Conservation (phyloP, 768 basidiomycete species). For the Clitopilus hobsonii region DNA sequence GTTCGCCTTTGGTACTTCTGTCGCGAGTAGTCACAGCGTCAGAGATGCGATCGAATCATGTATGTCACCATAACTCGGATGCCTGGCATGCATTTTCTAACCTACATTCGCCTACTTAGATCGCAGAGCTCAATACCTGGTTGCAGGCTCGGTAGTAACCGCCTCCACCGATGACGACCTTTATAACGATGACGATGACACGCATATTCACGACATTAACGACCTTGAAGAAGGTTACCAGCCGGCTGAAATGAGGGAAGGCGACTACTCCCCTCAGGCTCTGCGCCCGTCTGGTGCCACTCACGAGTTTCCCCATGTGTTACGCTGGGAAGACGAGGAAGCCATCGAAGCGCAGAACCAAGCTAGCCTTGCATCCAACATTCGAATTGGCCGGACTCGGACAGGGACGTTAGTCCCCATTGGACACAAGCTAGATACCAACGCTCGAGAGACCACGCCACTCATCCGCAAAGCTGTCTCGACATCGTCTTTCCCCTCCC, state of each 20-base stretch:
- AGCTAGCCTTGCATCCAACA: neutral
- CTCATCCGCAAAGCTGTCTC: constrained; percentile 26
- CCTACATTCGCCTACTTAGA: constrained; percentile 33
- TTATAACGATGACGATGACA: constrained; percentile 26
- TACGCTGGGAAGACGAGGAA: constrained; percentile 12
- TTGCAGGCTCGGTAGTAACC: constrained; percentile 55
- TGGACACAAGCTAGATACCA: neutral
- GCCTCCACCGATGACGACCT: constrained; percentile 31
- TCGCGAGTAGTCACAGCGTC: constrained; percentile 43
- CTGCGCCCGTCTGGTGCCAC: constrained; percentile 6
- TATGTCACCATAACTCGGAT: constrained; percentile 21
- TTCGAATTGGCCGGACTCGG: neutral
- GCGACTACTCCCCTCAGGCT: constrained; percentile 2
- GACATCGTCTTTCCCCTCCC: neutral
- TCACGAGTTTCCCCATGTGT: neutral
- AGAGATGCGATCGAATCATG: constrained; percentile 59
- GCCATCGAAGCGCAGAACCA: neutral
- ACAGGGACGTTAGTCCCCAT: neutral
- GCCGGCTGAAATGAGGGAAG: neutral
- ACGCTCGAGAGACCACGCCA: constrained; percentile 14
- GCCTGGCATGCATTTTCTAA: constrained; percentile 2
- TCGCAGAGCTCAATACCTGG: constrained; percentile 62
- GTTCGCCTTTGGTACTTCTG: constrained; percentile 37
- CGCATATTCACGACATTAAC: neutral
- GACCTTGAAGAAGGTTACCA: neutral